A percentile compares a stretch with the other conserved stretches of the same genome.
phyloP scores from a whole-genome alignment of 2,329 filamentous ascomycete genomes.

The Colletotrichum truncatum region DNA sequence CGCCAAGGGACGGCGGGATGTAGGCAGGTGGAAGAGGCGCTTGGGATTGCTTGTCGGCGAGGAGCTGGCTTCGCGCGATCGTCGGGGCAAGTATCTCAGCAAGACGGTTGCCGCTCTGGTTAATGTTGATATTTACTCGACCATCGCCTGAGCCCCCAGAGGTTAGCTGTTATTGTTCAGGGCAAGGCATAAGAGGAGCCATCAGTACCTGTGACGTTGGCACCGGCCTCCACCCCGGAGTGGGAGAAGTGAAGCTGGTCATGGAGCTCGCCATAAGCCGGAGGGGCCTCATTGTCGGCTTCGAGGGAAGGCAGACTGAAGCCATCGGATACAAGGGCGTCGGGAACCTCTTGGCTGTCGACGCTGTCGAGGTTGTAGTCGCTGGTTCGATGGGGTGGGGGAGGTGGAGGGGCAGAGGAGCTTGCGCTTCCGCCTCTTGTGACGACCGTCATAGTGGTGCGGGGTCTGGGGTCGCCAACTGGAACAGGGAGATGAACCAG shows the following conservation, averaged over 20 bases:
- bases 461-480: background rate
- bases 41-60: slow-evolving; percentile 49
- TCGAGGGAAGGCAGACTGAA: slow-evolving; percentile 52
- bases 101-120: slow-evolving; percentile 73
- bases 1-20: slow-evolving; percentile 77
- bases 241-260: slow-evolving; percentile 68
- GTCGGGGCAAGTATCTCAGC: slow-evolving; percentile 74
- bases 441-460: slow-evolving; percentile 25
- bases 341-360: slow-evolving; percentile 36
- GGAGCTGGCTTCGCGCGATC: slow-evolving; percentile 62
- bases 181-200: background rate
- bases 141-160: slow-evolving; percentile 68
- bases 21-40: slow-evolving; percentile 71
- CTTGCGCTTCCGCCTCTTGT: slow-evolving; percentile 23
- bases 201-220: slow-evolving; percentile 61
- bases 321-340: slow-evolving; percentile 47
- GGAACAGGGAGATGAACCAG: background rate
- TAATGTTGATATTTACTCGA: slow-evolving; percentile 82
- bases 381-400: slow-evolving; percentile 5
- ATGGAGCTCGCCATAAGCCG: slow-evolving; percentile 67
- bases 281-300: slow-evolving; percentile 54
- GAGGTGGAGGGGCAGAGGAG: slow-evolving; percentile 28
- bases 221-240: slow-evolving; percentile 70
- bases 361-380: slow-evolving; percentile 19
- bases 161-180: slow-evolving; percentile 19